Evolutionary conservation across 2,329 filamentous ascomycete species (phyloP).

Genomic region (Xylariaceae sp.): DNA sequence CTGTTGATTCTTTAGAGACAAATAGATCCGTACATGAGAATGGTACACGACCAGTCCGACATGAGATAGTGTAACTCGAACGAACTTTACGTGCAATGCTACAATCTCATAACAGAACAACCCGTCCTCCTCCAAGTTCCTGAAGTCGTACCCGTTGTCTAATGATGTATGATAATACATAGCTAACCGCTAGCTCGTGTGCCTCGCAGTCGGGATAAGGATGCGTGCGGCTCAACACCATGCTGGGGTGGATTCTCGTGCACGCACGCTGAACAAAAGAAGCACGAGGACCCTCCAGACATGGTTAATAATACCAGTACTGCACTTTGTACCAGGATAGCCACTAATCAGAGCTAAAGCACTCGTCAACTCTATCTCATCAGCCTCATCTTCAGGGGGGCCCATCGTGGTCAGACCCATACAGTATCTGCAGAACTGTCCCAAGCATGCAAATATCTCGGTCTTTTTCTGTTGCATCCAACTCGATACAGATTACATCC

Average conservation of each 20-base stretch:
- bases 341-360: background rate
- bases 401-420: conserved; percentile 25
- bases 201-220: conserved; percentile 19
- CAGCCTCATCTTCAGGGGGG: conserved; percentile 30
- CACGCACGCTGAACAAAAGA: conserved; percentile 15
- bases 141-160: conserved; percentile 7
- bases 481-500: conserved; percentile 39
- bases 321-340: too few species aligned
- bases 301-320: too few species aligned
- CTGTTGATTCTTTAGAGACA: too few species aligned
- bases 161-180: conserved; percentile 17
- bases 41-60: background rate
- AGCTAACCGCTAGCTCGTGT: conserved; percentile 13
- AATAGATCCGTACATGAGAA: conserved; percentile 4
- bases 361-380: conserved; percentile 20
- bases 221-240: conserved; percentile 29
- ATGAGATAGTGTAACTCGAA: background rate
- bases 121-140: background rate
- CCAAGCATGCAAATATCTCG: conserved; percentile 19
- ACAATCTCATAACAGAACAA: conserved; percentile 4
- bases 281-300: conserved; percentile 23
- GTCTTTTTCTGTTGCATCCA: conserved; percentile 28
- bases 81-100: background rate
- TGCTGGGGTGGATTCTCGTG: conserved; percentile 18
- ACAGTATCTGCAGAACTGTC: conserved; percentile 34